A percentile compares a stretch with the other conserved stretches of the same genome.
Evolutionary conservation across 768 basidiomycete genomes (phyloP).

Genomic region (Suillus americanus): DNA sequence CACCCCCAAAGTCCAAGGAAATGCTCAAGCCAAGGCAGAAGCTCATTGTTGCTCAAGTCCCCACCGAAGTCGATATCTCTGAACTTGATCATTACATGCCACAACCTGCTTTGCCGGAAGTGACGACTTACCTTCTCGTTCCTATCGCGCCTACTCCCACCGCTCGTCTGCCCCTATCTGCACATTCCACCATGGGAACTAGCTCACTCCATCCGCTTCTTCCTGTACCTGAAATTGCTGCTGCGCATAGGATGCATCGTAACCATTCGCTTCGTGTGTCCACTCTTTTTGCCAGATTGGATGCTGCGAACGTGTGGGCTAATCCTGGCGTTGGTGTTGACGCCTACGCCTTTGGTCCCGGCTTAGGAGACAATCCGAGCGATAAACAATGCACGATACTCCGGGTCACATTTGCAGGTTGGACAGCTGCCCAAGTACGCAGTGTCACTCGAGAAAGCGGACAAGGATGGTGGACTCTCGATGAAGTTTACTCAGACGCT

Average conservation of each 20-base stretch:
- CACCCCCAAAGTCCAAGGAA: slow-evolving; percentile 23
- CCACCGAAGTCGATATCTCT: slow-evolving; percentile 23
- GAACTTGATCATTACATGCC: slow-evolving; percentile 68
- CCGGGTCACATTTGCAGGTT: slow-evolving; percentile 71
- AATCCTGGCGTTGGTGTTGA: slow-evolving; percentile 47
- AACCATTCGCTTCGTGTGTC: slow-evolving; percentile 64
- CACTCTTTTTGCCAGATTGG: slow-evolving; percentile 68
- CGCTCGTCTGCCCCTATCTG: slow-evolving; percentile 57
- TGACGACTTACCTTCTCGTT: slow-evolving; percentile 69
- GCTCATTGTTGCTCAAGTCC: slow-evolving; percentile 6
- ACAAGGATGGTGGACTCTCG: slow-evolving; percentile 72
- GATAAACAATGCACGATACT: slow-evolving; percentile 65
- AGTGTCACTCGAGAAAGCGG: slow-evolving; percentile 70
- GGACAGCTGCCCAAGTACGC: slow-evolving; percentile 65
- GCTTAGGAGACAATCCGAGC: slow-evolving; percentile 14
- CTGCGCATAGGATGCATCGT: slow-evolving; percentile 51
- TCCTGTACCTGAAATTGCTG: slow-evolving; percentile 51
- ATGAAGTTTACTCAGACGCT: slow-evolving; percentile 42
- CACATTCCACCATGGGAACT: slow-evolving; percentile 17
- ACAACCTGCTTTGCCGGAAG: slow-evolving; percentile 30
- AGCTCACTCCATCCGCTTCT: slow-evolving; percentile 39
- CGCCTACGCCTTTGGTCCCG: slow-evolving; percentile 60
- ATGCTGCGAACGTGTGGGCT: slow-evolving; percentile 65
- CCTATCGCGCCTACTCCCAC: slow-evolving; percentile 78
- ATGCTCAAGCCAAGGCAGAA: slow-evolving; percentile 27